Evolutionary conservation across 2,329 filamentous ascomycete genomes (phyloP).

Genomic region (Macrophomina tecta): DNA sequence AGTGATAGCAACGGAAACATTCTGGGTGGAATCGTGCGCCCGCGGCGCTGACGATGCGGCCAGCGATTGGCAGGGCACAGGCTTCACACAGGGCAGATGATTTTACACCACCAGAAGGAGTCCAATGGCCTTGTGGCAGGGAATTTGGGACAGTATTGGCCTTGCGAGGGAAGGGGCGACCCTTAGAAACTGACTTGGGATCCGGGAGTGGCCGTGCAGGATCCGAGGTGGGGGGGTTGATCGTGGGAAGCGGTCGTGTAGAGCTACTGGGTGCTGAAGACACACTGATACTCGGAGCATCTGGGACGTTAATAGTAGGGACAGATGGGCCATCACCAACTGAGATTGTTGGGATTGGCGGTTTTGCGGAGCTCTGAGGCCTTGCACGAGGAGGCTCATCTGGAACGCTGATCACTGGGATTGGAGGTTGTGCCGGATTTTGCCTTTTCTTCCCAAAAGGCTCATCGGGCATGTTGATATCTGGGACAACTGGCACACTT

Average conservation of each 20-base stretch:
- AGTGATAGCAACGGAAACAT: conserved; percentile 90
- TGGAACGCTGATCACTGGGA: conserved; percentile 39
- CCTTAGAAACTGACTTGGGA: conserved; percentile 20
- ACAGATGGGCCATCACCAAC: conserved; percentile 27
- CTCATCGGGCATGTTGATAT: conserved; percentile 56
- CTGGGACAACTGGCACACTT: conserved; percentile 54
- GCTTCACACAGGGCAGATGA: conserved; percentile 80
- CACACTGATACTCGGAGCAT: conserved; percentile 41
- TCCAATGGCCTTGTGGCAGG: conserved; percentile 51
- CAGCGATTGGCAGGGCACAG: conserved; percentile 83
- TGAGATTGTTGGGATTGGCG: conserved; percentile 33
- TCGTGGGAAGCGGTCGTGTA: conserved; percentile 33
- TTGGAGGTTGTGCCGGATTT: conserved; percentile 48
- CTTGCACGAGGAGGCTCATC: conserved; percentile 32
- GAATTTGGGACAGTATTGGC: conserved; percentile 40
- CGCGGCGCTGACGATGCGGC: conserved; percentile 84
- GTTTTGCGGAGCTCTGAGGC: conserved; percentile 50
- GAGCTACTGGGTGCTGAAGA: conserved; percentile 34
- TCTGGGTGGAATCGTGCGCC: conserved; percentile 88
- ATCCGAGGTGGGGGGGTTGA: conserved; percentile 28
- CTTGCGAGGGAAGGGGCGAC: conserved; percentile 41
- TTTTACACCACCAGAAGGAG: conserved; percentile 51
- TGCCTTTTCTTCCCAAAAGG: conserved; percentile 41
- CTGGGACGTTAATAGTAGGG: conserved; percentile 57
- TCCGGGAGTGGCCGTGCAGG: conserved; percentile 20